phyloP scores from a whole-genome alignment of 2,329 filamentous ascomycete genomes.

The Trichophyton mentagrophytes region DNA sequence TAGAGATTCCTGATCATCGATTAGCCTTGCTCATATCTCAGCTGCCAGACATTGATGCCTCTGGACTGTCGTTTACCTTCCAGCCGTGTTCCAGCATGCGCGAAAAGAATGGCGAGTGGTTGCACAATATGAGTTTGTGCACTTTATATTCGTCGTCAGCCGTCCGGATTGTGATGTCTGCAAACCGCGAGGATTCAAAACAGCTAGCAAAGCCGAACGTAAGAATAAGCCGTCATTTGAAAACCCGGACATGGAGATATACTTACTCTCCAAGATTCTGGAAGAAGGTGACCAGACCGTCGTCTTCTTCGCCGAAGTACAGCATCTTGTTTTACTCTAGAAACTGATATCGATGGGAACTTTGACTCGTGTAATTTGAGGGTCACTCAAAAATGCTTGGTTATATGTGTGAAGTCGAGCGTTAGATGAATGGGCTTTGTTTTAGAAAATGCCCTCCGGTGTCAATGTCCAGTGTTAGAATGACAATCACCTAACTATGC shows the following conservation, averaged over 20 bases:
- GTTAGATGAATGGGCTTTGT: too few relatives aligned
- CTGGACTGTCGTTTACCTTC: slow-evolving; percentile 1
- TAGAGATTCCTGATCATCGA: neutral
- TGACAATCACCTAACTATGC: too few relatives aligned
- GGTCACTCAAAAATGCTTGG: too few relatives aligned
- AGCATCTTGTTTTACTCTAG: too few relatives aligned
- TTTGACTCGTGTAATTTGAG: too few relatives aligned
- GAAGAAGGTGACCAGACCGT: too few relatives aligned
- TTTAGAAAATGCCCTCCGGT: too few relatives aligned
- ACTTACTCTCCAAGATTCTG: too few relatives aligned
- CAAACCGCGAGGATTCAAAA: neutral
- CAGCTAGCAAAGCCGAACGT: neutral
- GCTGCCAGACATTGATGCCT: neutral
- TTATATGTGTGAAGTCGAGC: too few relatives aligned
- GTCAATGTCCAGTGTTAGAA: too few relatives aligned
- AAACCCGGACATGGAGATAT: neutral
- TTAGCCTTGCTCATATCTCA: neutral
- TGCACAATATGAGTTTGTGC: slow-evolving; percentile 7
- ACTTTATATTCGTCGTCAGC: slow-evolving; percentile 5
- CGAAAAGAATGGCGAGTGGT: slow-evolving; percentile 2
- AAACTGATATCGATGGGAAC: too few relatives aligned
- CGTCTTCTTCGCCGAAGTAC: too few relatives aligned
- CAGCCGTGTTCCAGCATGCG: slow-evolving; percentile 5
- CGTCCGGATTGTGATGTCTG: slow-evolving; percentile 4
- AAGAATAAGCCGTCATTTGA: neutral